A percentile compares a stretch with the other conserved stretches of the same genome.
phyloP scores from a whole-genome alignment of 768 basidiomycete species.

The Termitomyces sp. region DNA sequence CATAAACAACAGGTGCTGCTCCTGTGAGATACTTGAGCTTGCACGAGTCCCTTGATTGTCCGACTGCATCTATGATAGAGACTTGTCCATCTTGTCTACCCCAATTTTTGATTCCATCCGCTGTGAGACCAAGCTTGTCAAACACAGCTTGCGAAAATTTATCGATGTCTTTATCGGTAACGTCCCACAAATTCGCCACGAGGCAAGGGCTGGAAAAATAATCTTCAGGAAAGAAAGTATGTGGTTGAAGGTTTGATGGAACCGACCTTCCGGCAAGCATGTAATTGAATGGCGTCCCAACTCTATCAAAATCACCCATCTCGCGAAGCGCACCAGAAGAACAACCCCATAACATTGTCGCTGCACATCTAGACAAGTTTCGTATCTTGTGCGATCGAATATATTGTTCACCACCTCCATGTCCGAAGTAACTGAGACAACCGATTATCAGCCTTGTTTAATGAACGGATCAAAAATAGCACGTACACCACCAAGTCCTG shows the following conservation, averaged over 20 bases:
- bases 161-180: slow-evolving; percentile 97
- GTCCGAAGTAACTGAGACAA: slow-evolving; percentile 83
- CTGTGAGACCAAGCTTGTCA: slow-evolving; percentile 54
- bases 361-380: slow-evolving; percentile 79
- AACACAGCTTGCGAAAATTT: slow-evolving; percentile 84
- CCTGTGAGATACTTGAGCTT: slow-evolving; percentile 93
- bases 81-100: slow-evolving; percentile 22
- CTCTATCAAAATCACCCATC: slow-evolving; percentile 91
- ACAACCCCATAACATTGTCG: slow-evolving; percentile 98
- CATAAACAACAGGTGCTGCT: slow-evolving; percentile 92
- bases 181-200: slow-evolving; percentile 96
- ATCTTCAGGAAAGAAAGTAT: neutral
- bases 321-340: slow-evolving; percentile 86
- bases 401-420: slow-evolving; percentile 95
- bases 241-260: neutral
- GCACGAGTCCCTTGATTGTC: slow-evolving; percentile 71
- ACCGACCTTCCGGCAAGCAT: slow-evolving; percentile 96
- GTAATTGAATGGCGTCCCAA: slow-evolving; percentile 91
- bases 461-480: neutral
- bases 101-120: slow-evolving; percentile 22
- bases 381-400: slow-evolving; percentile 83
- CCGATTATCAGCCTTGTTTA: neutral
- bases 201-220: slow-evolving; percentile 66
- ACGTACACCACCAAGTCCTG: slow-evolving; percentile 91
- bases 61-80: slow-evolving; percentile 70